Evolutionary conservation across 2,329 filamentous ascomycete species (phyloP), one percentile per base, ranked within the genome.

Genomic region (Aspergillus awamori): DNA sequence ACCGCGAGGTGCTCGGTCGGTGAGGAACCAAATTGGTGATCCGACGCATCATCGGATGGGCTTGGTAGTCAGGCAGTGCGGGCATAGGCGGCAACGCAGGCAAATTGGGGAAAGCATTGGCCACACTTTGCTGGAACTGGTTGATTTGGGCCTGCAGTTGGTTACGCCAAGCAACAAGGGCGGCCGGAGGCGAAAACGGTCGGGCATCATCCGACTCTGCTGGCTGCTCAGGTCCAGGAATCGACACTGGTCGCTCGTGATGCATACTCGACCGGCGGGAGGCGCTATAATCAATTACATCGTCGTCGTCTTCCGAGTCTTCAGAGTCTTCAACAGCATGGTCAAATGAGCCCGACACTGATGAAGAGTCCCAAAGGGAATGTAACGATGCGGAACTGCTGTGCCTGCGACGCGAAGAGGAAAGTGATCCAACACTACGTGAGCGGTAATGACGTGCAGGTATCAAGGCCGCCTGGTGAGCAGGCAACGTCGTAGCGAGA

Each of bases 1-100:
- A 70, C 61, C 73, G 67, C 5, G 81, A 76, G 2, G 82, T 80
- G 20, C 78, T 83, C 5, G 86, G 83, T 69, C 87, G 86, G 64
- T 88, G 84, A n/a, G 89, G 89, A 67, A 93, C 87, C 36, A 92
- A 77, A 51, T 89, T 88, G 61, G 87, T 89, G 66, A 93, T 88
- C 55, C 89, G 86, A 64, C 89, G 87, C 78, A 91, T 86, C 75
- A 91, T 87, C 2, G 86, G 86, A 72, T 90, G 87, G 1, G 86
- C 86, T 73, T 93, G 90, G 71, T 93, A 93, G 67, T 89, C 88
- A 10, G 89, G 87, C 59, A 91, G 77, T 63, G 84, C 79, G 1
- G 86, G 84, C 79, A 90, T 87, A 39, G 83, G 83, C 78, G 87
- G 85, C 15, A 86, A 83, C 33, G 77, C 74, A 36, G 79, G 78